Conservation (phyloP, 805 yeast species). For the Ogataea kodamae region DNA sequence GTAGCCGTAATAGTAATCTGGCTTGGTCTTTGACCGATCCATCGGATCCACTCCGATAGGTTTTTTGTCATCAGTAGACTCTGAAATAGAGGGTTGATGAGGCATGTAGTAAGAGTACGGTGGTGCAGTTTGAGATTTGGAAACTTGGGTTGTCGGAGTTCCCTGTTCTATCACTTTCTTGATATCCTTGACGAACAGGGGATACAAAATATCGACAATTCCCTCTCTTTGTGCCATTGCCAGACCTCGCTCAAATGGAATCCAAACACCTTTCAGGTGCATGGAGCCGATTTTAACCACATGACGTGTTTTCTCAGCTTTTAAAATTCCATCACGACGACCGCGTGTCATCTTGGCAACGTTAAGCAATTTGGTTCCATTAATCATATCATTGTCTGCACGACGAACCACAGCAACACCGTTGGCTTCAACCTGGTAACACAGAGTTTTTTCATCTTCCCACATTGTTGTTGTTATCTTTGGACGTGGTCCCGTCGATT, state of each 20-base stretch:
- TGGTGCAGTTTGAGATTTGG: constrained; percentile 12
- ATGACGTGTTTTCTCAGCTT: constrained; percentile 62
- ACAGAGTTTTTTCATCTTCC: constrained; percentile 70
- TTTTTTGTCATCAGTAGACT: constrained; percentile 9
- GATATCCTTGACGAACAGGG: constrained; percentile 63
- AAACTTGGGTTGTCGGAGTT: constrained; percentile 31
- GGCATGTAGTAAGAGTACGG: constrained; percentile 15
- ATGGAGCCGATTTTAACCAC: constrained; percentile 74
- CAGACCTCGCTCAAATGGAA: constrained; percentile 67
- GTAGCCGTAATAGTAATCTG: constrained; percentile 11
- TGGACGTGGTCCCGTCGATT: constrained; percentile 28
- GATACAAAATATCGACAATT: constrained; percentile 54
- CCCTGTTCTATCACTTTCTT: constrained; percentile 43
- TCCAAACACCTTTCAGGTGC: constrained; percentile 76
- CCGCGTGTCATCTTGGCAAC: constrained; percentile 76
- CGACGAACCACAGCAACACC: constrained; percentile 64
- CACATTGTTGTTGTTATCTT: constrained; percentile 71
- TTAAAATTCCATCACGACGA: constrained; percentile 65
- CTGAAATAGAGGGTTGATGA: constrained; percentile 8
- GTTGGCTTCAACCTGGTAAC: constrained; percentile 70
- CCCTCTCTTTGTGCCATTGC: constrained; percentile 69
- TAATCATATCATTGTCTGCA: constrained; percentile 70
- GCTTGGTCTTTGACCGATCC: constrained; percentile 4
- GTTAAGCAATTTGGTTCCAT: constrained; percentile 65
- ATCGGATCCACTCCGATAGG: neutral